A percentile compares a stretch with the other conserved stretches of the same genome.
Conservation (phyloP, 306 rosid species). For the Vigna mungo region DNA sequence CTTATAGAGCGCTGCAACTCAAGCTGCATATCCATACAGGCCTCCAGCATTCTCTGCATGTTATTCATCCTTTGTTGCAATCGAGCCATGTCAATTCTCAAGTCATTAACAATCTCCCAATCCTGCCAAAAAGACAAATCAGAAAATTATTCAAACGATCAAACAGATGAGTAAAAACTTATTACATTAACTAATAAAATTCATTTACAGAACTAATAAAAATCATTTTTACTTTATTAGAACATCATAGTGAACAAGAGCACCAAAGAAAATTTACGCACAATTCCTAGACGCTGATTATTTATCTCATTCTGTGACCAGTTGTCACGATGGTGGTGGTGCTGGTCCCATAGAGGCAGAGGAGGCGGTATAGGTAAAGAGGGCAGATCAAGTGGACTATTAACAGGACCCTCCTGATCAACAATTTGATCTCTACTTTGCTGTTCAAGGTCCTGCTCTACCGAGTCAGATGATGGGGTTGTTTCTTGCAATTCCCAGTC, state of each 20-base stretch:
- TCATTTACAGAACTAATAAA: not conserved
- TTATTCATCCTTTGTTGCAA: constrained; percentile 90
- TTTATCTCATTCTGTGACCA: constrained; percentile 77
- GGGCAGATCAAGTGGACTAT: constrained; percentile 57
- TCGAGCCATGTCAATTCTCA: constrained; percentile 92
- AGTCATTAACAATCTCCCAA: constrained; percentile 84
- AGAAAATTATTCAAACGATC: not conserved
- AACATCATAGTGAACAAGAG: constrained; percentile 11
- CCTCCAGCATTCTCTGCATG: constrained; percentile 89
- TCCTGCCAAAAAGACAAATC: constrained; percentile 59
- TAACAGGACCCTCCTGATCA: constrained; percentile 56
- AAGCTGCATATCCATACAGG: constrained; percentile 99
- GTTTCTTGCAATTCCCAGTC: constrained; percentile 79
- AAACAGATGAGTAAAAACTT: not conserved
- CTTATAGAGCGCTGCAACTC: constrained; percentile 92
- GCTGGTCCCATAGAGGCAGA: constrained; percentile 72
- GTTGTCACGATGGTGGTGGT: constrained; percentile 59
- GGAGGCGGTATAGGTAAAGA: constrained; percentile 63
- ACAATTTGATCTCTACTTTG: constrained; percentile 59
- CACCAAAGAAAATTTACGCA: constrained; percentile 46
- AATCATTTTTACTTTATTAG: constrained; percentile 5
- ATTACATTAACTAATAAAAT: constrained; percentile 1
- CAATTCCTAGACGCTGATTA: constrained; percentile 70
- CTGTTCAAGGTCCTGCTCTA: constrained; percentile 68
- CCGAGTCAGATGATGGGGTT: constrained; percentile 60